These are phyloP conservation scores for Pezicula radicicola DNA, from an alignment of 2,329 filamentous ascomycete species.

Conservation along the genomic window DNA sequence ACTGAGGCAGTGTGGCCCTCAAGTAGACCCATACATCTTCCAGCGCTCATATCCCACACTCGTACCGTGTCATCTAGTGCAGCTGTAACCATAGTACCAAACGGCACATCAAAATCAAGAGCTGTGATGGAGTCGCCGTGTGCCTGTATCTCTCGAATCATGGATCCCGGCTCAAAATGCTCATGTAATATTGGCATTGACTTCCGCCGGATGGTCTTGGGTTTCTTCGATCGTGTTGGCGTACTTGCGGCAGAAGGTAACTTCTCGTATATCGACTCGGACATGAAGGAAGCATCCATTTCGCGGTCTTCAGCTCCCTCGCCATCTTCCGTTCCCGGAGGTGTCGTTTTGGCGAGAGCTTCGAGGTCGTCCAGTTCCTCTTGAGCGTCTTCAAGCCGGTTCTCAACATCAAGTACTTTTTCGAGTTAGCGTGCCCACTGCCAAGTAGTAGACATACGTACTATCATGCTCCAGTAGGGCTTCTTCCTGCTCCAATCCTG, in stretches of 20 bases:
- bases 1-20: slow-evolving; percentile 96
- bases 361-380: slow-evolving; percentile 56
- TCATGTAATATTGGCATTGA: slow-evolving; percentile 96
- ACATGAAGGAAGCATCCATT: slow-evolving; percentile 76
- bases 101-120: slow-evolving; percentile 94
- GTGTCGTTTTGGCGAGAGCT: slow-evolving; percentile 44
- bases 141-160: slow-evolving; percentile 83
- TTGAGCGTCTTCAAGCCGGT: slow-evolving; percentile 59
- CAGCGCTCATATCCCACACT: slow-evolving; percentile 95
- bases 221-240: slow-evolving; percentile 48
- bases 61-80: slow-evolving; percentile 90
- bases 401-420: slow-evolving; percentile 60
- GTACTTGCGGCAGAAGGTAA: slow-evolving; percentile 57
- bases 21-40: slow-evolving; percentile 84
- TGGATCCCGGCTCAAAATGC: slow-evolving; percentile 85
- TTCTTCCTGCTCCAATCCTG: slow-evolving; percentile 86
- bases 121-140: slow-evolving; percentile 87
- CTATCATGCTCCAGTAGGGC: slow-evolving; percentile 84
- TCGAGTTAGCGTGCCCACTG: slow-evolving; percentile 8
- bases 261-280: slow-evolving; percentile 95
- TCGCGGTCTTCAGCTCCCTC: slow-evolving; percentile 35
- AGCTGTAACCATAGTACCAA: slow-evolving; percentile 90
- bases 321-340: slow-evolving; percentile 48
- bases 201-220: slow-evolving; percentile 63
- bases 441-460: slow-evolving; percentile 39